These are phyloP conservation scores for Pichia scutulata DNA, from an alignment of 805 yeast species.

Conservation along the genomic window DNA sequence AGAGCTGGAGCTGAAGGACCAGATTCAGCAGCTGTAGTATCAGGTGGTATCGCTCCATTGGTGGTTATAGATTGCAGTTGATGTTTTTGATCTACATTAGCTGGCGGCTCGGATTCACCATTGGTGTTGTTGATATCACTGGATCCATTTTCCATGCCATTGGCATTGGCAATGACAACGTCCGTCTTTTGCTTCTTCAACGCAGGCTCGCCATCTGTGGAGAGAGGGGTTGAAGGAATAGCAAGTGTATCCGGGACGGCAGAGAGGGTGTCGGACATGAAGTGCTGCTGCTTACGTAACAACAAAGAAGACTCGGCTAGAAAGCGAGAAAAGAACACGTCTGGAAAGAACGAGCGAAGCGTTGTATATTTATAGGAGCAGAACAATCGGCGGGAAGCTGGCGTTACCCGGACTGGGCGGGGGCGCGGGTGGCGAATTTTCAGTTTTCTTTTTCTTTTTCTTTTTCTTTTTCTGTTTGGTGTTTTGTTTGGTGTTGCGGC, in stretches of 20 bases:
- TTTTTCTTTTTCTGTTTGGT: neutral
- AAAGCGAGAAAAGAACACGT: neutral
- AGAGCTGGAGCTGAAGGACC: constrained; percentile 8
- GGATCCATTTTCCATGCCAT: neutral
- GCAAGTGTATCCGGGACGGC: neutral
- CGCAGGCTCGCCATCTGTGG: neutral
- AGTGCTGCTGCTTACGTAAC: neutral
- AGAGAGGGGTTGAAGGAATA: neutral
- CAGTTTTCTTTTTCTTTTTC: no score
- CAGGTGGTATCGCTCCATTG: neutral
- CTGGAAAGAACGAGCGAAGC: neutral
- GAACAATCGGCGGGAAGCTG: neutral
- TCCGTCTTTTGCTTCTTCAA: neutral
- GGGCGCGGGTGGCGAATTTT: neutral
- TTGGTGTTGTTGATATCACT: neutral
- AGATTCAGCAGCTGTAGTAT: neutral
- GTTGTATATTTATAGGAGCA: neutral
- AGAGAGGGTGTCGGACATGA: neutral
- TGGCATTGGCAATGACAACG: neutral
- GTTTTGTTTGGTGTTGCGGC: neutral
- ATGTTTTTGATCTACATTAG: neutral
- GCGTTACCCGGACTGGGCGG: neutral
- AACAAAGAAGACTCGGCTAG: neutral
- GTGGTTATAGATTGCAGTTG: neutral
- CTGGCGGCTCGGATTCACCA: neutral